phyloP scores from a whole-genome alignment of 169 alveolate species.

The Perkinsus marinus region DNA sequence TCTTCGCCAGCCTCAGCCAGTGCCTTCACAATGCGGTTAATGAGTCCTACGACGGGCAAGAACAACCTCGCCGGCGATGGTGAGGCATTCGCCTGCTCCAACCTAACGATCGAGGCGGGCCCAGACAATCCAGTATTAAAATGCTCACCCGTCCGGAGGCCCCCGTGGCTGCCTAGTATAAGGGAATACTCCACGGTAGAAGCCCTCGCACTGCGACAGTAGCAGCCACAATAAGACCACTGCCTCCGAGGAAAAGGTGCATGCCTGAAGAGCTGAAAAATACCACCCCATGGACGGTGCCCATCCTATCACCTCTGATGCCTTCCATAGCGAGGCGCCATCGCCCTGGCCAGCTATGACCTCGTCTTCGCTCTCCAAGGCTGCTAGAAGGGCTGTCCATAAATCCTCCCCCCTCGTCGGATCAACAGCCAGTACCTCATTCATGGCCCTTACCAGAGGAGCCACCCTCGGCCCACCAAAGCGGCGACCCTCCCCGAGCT shows the following conservation, averaged over 20 bases:
- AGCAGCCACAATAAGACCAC: neutral
- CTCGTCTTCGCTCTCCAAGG: neutral
- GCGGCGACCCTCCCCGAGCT: neutral
- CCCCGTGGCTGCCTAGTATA: neutral
- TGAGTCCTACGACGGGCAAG: neutral
- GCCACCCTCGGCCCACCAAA: neutral
- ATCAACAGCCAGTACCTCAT: neutral
- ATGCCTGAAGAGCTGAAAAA: neutral
- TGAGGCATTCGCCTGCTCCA: neutral
- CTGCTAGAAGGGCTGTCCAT: neutral
- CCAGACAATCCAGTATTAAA: neutral
- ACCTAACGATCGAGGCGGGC: neutral
- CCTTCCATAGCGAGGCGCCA: neutral
- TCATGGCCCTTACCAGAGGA: neutral
- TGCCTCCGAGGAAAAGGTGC: neutral
- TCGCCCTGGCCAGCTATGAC: neutral
- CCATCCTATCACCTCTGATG: neutral
- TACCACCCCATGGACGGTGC: neutral
- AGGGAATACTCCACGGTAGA: neutral
- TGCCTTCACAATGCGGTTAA: neutral
- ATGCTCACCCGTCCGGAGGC: neutral
- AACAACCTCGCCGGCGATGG: neutral
- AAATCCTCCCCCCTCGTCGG: neutral
- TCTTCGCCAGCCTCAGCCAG: too few relatives aligned
- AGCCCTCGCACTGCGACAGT: neutral